Percentiles rank a stretch among this genome's conserved stretches.
phyloP scores from a whole-genome alignment of 352 stramenopile genomes.

The Aphanomyces stellatus region DNA sequence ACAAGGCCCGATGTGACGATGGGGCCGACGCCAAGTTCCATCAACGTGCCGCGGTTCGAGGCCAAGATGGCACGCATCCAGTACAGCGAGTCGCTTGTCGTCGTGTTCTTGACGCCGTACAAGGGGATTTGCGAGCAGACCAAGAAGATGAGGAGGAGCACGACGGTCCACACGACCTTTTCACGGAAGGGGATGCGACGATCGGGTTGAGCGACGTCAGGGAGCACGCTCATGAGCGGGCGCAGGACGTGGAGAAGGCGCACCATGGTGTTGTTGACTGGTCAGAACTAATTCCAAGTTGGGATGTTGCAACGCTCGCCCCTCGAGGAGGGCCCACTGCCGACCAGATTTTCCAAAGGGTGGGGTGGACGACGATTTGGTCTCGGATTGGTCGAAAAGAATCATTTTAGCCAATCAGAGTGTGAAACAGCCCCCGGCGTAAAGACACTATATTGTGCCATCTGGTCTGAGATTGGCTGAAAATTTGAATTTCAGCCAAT shows the following conservation, averaged over 20 bases:
- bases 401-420: background rate
- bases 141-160: conserved; percentile 99
- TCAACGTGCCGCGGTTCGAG: conserved; percentile 97
- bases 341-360: background rate
- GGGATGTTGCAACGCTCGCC: too few relatives aligned
- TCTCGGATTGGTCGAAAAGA: background rate
- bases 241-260: conserved; percentile 98
- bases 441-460: background rate
- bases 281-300: conserved; percentile 7
- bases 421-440: background rate
- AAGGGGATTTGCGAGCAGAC: conserved; percentile 99
- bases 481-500: background rate
- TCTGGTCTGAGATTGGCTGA: background rate
- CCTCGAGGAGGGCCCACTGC: background rate
- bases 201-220: conserved; percentile 94
- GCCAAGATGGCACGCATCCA: conserved; percentile 99
- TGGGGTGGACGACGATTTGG: background rate
- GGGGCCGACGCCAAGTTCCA: conserved; percentile 97
- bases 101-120: conserved; percentile 98
- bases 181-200: conserved; percentile 98
- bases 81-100: conserved; percentile 98
- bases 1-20: conserved; percentile 98
- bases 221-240: conserved; percentile 97
- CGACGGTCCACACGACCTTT: conserved; percentile 98
- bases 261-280: conserved; percentile 56